These are phyloP conservation scores for Cladosporium austrohemisphaericum DNA, from an alignment of 2,329 filamentous ascomycete genomes.

Conservation along the genomic window DNA sequence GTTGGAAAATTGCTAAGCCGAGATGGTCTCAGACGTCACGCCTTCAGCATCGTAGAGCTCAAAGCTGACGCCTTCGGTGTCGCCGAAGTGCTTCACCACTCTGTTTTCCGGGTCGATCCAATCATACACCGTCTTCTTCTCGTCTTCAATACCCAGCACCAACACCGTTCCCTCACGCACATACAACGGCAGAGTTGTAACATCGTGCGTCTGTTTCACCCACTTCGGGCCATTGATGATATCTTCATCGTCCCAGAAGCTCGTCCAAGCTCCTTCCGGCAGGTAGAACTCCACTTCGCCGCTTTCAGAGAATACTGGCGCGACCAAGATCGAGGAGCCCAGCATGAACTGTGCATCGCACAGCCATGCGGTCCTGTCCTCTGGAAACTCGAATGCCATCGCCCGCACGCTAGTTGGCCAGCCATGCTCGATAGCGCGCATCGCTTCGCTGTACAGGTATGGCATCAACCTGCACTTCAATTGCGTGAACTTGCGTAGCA, in stretches of 20 bases:
- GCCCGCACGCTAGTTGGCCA: constrained; percentile 60
- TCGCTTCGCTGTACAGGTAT: constrained; percentile 54
- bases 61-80: constrained; percentile 34
- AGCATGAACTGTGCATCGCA: constrained; percentile 72
- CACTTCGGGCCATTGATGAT: constrained; percentile 42
- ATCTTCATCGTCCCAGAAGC: constrained; percentile 43
- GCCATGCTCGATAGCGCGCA: constrained; percentile 50
- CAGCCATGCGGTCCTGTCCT: constrained; percentile 64
- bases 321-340: constrained; percentile 61
- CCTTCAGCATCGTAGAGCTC: constrained; percentile 35
- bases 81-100: constrained; percentile 38
- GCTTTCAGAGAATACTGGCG: constrained; percentile 61
- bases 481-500: constrained; percentile 53
- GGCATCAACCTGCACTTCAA: constrained; percentile 57
- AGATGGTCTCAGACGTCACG: constrained; percentile 14
- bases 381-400: constrained; percentile 66
- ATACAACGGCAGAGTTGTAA: constrained; percentile 40
- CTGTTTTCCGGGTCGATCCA: constrained; percentile 35
- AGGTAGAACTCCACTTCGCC: constrained; percentile 66
- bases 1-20: neutral
- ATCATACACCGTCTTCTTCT: constrained; percentile 35
- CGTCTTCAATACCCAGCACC: constrained; percentile 38
- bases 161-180: constrained; percentile 39
- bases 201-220: constrained; percentile 41
- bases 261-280: constrained; percentile 50